phyloP scores from a whole-genome alignment of 139 green algal species.

The Chloropicon primus region DNA sequence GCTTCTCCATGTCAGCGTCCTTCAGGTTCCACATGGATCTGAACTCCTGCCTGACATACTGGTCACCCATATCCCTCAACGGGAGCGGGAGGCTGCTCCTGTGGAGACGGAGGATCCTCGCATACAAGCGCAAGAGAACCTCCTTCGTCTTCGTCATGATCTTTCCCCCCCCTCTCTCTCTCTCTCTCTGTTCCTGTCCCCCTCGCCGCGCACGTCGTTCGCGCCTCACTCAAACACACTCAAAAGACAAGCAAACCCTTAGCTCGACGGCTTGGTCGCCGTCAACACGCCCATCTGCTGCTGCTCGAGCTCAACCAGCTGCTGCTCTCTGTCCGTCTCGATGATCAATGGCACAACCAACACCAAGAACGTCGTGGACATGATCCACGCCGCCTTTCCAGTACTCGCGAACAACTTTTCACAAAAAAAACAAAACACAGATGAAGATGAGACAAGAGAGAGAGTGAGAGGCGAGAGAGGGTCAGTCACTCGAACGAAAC shows the following conservation, averaged over 20 bases:
- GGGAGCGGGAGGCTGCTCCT: conserved; percentile 36
- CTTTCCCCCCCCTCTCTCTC: background rate
- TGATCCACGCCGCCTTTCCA: conserved; percentile 85
- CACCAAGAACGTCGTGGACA: conserved; percentile 69
- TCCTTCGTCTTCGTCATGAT: conserved; percentile 1
- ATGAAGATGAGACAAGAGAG: no score
- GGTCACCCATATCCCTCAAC: conserved; percentile 50
- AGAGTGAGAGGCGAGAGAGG: no score
- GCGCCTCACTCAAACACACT: background rate
- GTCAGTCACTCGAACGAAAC: no score
- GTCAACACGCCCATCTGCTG: conserved; percentile 58
- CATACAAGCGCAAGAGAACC: conserved; percentile 27
- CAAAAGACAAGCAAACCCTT: background rate
- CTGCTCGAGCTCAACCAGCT: conserved; percentile 69
- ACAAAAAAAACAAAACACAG: background rate
- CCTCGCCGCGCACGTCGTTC: background rate
- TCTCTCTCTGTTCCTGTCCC: background rate
- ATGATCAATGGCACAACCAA: conserved; percentile 89
- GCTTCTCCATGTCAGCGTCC: conserved; percentile 22
- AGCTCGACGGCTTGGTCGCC: background rate
- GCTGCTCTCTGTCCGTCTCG: conserved; percentile 88
- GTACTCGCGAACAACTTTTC: conserved; percentile 41
- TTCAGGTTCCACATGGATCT: conserved; percentile 32
- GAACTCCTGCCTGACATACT: conserved; percentile 51
- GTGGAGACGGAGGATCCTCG: conserved; percentile 52